Percentiles rank a stretch among this genome's conserved stretches.
phyloP scores from a whole-genome alignment of 768 basidiomycete species.

The Tulasnella sp. region DNA sequence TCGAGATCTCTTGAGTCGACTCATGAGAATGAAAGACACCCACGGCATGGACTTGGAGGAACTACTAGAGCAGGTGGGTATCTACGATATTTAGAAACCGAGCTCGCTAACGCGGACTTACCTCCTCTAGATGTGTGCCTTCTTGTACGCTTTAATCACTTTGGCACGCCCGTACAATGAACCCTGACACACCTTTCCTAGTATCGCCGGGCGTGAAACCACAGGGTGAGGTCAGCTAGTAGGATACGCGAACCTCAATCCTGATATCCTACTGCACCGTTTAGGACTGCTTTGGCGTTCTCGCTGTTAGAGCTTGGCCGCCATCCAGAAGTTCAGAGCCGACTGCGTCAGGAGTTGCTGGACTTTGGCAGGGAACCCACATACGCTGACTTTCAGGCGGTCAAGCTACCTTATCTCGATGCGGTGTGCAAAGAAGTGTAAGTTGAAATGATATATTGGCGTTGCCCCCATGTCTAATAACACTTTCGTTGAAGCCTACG shows the following conservation, averaged over 20 bases:
- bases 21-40: slow-evolving; percentile 6
- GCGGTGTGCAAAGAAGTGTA: slow-evolving; percentile 40
- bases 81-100: not conserved
- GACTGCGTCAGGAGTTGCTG: slow-evolving; percentile 37
- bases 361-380: slow-evolving; percentile 28
- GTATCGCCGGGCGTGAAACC: slow-evolving; percentile 41
- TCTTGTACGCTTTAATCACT: slow-evolving; percentile 26
- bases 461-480: not conserved
- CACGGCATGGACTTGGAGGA: slow-evolving; percentile 19
- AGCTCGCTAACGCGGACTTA: not conserved
- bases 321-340: slow-evolving; percentile 34
- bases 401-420: slow-evolving; percentile 36
- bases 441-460: slow-evolving; percentile 16
- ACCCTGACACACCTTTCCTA: slow-evolving; percentile 13
- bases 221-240: slow-evolving; percentile 25
- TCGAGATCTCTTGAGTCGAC: slow-evolving; percentile 19
- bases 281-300: slow-evolving; percentile 31
- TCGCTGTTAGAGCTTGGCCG: slow-evolving; percentile 37
- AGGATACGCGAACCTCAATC: not conserved
- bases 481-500: slow-evolving; percentile 31
- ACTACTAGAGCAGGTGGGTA: slow-evolving; percentile 22
- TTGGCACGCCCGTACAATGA: not conserved
- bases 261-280: not conserved
- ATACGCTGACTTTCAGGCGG: slow-evolving; percentile 33
- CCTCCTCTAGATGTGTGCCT: slow-evolving; percentile 30